Evolutionary conservation across 108 stramenopile species (phyloP).

Genomic region (Conticribra guillardii): DNA sequence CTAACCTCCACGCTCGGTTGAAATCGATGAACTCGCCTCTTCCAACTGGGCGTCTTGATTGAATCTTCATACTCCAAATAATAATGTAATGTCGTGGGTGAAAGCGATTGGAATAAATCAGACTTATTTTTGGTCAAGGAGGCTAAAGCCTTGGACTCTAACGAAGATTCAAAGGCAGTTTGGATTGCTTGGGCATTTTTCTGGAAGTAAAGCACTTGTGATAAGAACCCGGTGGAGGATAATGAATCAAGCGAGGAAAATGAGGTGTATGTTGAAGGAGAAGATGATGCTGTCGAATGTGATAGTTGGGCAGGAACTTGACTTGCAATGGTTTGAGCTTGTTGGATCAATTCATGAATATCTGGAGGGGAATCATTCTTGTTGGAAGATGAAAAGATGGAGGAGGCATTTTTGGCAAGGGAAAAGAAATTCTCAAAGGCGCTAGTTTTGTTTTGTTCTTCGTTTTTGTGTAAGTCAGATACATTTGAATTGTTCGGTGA

Average conservation of each 20-base stretch:
- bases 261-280: background rate
- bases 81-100: constrained; percentile 44
- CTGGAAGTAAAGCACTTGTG: constrained; percentile 36
- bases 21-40: constrained; percentile 79
- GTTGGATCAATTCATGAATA: constrained; percentile 34
- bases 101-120: constrained; percentile 11
- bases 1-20: constrained; percentile 54
- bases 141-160: background rate
- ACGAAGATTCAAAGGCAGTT: constrained; percentile 37
- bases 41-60: constrained; percentile 79
- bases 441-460: background rate
- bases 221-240: constrained; percentile 23
- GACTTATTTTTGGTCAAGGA: constrained; percentile 5
- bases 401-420: constrained; percentile 19
- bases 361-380: constrained; percentile 26
- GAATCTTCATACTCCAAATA: constrained; percentile 81
- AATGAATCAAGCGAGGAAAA: background rate
- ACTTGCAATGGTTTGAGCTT: constrained; percentile 39
- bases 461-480: too few relatives aligned
- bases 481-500: too few relatives aligned
- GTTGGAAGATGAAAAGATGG: constrained; percentile 11
- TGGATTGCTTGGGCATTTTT: constrained; percentile 29
- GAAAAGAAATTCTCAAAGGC: constrained; percentile 25
- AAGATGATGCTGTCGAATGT: background rate
- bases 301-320: constrained; percentile 1